phyloP scores from a whole-genome alignment of 495 filamentous ascomycete genomes.

The Trichoderma asperelloides region DNA sequence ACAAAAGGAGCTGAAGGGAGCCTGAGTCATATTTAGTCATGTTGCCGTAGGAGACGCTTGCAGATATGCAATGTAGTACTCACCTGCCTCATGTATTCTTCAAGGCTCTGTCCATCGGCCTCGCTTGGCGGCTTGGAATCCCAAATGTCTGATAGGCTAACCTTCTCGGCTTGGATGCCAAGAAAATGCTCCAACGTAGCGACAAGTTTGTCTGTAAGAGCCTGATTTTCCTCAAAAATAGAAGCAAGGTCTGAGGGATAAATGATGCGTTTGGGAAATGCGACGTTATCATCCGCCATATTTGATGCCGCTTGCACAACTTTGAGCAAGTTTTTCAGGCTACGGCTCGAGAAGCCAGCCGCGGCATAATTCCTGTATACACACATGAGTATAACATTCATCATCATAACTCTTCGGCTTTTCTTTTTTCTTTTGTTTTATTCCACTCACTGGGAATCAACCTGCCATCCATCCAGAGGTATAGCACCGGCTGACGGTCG shows the following conservation, averaged over 20 bases:
- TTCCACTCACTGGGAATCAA: slow-evolving; percentile 13
- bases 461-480: slow-evolving; percentile 12
- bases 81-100: slow-evolving; percentile 14
- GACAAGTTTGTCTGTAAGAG: slow-evolving; percentile 5
- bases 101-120: slow-evolving; percentile 7
- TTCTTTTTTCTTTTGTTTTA: background rate
- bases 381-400: background rate
- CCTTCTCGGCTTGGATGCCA: background rate
- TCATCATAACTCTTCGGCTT: background rate
- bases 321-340: slow-evolving; percentile 9
- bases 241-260: slow-evolving; percentile 12
- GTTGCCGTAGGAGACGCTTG: background rate
- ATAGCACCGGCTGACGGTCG: slow-evolving; percentile 12
- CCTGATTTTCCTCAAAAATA: background rate
- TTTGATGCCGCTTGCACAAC: slow-evolving; percentile 2
- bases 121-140: background rate
- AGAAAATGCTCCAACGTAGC: slow-evolving; percentile 1
- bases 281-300: background rate
- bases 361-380: slow-evolving; percentile 10
- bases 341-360: slow-evolving; percentile 14
- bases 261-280: slow-evolving; percentile 10
- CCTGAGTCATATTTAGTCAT: slow-evolving; percentile 7
- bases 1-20: slow-evolving; percentile 12
- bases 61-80: background rate
- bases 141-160: background rate